A percentile compares a stretch with the other conserved stretches of the same genome.
Evolutionary conservation across 176 grass and related monocot genomes (phyloP).

Genomic region (Canna indica): DNA sequence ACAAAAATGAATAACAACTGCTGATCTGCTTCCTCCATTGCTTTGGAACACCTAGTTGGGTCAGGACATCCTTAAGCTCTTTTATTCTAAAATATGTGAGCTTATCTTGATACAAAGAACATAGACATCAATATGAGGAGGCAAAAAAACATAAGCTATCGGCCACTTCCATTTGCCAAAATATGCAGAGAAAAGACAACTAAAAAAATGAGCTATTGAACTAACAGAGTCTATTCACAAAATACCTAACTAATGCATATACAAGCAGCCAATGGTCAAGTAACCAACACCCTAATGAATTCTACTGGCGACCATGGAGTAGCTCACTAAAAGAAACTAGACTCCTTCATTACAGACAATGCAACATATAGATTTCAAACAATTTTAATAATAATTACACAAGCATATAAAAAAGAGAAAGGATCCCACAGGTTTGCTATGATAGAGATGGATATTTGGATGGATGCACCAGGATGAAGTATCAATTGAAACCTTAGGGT

Average conservation of each 20-base stretch:
- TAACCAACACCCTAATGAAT: not conserved
- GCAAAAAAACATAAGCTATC: not conserved
- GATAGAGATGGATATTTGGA: no score
- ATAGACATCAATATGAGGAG: slow-evolving; percentile 17
- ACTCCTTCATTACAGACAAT: not conserved
- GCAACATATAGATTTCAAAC: not conserved
- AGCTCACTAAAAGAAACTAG: not conserved
- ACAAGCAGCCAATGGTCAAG: not conserved
- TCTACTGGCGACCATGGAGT: not conserved
- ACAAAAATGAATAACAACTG: slow-evolving; percentile 11
- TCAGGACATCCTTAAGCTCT: slow-evolving; percentile 95
- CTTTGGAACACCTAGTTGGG: slow-evolving; percentile 72
- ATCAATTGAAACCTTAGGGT: not conserved
- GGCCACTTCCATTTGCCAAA: not conserved
- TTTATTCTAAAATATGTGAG: slow-evolving; percentile 92
- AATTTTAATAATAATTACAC: not conserved
- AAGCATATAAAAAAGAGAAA: not conserved
- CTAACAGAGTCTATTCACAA: not conserved
- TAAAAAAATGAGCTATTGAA: not conserved
- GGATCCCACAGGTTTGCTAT: not conserved
- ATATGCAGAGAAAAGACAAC: not conserved
- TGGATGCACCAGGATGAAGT: no score
- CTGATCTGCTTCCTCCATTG: slow-evolving; percentile 96
- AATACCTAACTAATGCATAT: not conserved
- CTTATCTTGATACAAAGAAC: slow-evolving; percentile 53